These are phyloP conservation scores for Fraxinus ornus DNA, from an alignment of 305 asterid species.

Conservation along the genomic window DNA sequence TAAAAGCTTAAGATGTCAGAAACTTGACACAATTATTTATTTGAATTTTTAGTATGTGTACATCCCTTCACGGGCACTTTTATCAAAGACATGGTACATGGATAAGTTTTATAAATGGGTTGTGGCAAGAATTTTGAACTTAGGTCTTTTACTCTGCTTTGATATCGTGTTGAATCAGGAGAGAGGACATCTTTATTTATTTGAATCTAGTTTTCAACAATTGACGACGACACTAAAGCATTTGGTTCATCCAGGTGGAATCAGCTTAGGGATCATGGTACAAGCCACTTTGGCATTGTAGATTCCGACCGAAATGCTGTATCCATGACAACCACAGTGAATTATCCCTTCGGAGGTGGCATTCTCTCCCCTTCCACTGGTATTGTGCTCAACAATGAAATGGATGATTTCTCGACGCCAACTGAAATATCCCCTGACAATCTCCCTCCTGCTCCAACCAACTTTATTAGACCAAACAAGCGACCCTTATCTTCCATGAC, in stretches of 20 bases:
- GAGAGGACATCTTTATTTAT: not conserved
- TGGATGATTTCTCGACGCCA: slow-evolving; percentile 88
- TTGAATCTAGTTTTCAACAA: not conserved
- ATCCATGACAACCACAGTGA: slow-evolving; percentile 81
- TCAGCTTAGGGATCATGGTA: slow-evolving; percentile 78
- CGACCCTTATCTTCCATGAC: slow-evolving; percentile 89
- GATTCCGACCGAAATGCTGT: slow-evolving; percentile 84
- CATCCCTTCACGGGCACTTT: not conserved
- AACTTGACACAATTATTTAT: not conserved
- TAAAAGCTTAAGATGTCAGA: not conserved
- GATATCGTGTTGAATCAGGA: not conserved
- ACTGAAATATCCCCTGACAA: slow-evolving; percentile 49
- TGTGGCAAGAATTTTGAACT: not conserved
- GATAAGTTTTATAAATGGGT: not conserved
- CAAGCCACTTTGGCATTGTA: slow-evolving; percentile 82
- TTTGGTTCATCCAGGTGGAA: slow-evolving; percentile 51
- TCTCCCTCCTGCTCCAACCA: slow-evolving; percentile 88
- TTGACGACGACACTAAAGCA: not conserved
- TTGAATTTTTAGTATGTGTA: not conserved
- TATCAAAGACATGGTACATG: not conserved
- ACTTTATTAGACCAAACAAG: slow-evolving; percentile 77
- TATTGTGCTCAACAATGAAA: slow-evolving; percentile 79
- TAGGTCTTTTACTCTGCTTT: not conserved
- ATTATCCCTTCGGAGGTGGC: slow-evolving; percentile 70
- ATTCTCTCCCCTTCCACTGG: slow-evolving; percentile 81